Evolutionary conservation across 495 filamentous ascomycete species (phyloP).

Genomic region (Podospora tetraspora): DNA sequence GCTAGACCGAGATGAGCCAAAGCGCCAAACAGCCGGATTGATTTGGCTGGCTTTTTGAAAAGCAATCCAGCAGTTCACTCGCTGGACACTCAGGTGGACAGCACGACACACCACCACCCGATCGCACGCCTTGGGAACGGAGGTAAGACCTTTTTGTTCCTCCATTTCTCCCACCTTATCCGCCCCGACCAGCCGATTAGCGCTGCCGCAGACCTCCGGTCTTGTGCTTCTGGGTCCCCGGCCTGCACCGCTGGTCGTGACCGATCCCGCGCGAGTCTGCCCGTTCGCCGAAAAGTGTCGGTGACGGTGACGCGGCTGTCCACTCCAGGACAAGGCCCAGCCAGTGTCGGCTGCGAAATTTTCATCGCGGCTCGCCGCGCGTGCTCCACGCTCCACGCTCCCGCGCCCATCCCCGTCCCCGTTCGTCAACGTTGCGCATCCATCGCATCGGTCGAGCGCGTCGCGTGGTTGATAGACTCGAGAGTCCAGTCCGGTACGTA

Average conservation of each 20-base stretch:
- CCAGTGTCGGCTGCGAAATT: not conserved
- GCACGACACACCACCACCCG: conserved; percentile 26
- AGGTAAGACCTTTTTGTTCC: conserved; percentile 37
- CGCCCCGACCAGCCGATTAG: conserved; percentile 31
- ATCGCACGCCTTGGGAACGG: conserved; percentile 31
- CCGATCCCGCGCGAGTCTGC: conserved; percentile 22
- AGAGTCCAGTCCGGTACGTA: not conserved
- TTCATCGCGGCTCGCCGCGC: not conserved
- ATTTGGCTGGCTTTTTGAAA: conserved; percentile 26
- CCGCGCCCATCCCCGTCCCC: not conserved
- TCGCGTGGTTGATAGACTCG: not conserved
- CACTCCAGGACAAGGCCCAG: not conserved
- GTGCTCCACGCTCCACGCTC: not conserved
- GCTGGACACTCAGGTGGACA: conserved; percentile 23
- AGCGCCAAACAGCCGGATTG: conserved; percentile 10
- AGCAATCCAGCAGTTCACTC: conserved; percentile 20
- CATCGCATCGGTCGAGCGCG: not conserved
- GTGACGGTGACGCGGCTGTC: conserved; percentile 9
- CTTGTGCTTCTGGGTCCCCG: conserved; percentile 29
- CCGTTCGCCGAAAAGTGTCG: conserved; percentile 21
- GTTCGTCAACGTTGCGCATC: not conserved
- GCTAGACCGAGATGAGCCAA: conserved; percentile 14
- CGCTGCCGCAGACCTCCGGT: conserved; percentile 21
- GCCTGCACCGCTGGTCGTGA: conserved; percentile 20
- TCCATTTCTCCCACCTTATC: conserved; percentile 29